Conservation (phyloP, 2,329 filamentous ascomycete genomes). For the Pyrenochaeta sp. region DNA sequence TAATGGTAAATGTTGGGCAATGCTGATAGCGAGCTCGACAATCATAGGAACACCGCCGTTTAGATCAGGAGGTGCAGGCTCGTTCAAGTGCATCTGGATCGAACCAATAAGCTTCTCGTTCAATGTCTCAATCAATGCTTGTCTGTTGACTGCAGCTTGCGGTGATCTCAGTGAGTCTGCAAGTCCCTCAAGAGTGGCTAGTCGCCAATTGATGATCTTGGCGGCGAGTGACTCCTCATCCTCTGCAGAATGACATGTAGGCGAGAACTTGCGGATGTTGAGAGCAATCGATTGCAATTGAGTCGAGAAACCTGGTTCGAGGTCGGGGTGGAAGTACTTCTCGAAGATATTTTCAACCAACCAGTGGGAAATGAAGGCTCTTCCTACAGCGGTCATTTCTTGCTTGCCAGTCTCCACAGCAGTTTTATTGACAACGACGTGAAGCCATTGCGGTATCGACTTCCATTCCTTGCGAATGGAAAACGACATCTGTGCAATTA, state of each 20-base stretch:
- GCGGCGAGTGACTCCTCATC: conserved; percentile 87
- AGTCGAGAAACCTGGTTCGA: conserved; percentile 77
- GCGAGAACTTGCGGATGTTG: conserved; percentile 81
- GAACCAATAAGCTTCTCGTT: conserved; percentile 74
- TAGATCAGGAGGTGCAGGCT: conserved; percentile 80
- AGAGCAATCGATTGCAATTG: conserved; percentile 86
- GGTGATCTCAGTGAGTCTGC: conserved; percentile 71
- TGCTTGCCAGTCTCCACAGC: conserved; percentile 88
- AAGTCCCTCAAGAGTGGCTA: conserved; percentile 92
- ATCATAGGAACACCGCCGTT: conserved; percentile 91
- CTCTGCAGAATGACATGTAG: conserved; percentile 77
- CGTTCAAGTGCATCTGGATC: conserved; percentile 76
- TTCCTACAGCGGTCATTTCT: conserved; percentile 95
- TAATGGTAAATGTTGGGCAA: conserved; percentile 83
- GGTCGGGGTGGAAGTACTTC: conserved; percentile 87
- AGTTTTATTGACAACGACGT: conserved; percentile 80
- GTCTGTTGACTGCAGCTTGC: conserved; percentile 70
- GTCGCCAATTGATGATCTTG: conserved; percentile 90
- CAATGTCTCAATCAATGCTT: conserved; percentile 63
- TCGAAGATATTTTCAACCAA: conserved; percentile 90
- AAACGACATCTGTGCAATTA: conserved; percentile 93
- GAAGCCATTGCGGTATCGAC: conserved; percentile 79
- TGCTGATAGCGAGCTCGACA: conserved; percentile 85
- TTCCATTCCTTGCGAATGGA: conserved; percentile 96
- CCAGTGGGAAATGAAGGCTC: conserved; percentile 88